Evolutionary conservation across 108 stramenopile genomes (phyloP), one percentile per base, ranked within the genome.

Genomic region (Cylindrotheca fusiformis): DNA sequence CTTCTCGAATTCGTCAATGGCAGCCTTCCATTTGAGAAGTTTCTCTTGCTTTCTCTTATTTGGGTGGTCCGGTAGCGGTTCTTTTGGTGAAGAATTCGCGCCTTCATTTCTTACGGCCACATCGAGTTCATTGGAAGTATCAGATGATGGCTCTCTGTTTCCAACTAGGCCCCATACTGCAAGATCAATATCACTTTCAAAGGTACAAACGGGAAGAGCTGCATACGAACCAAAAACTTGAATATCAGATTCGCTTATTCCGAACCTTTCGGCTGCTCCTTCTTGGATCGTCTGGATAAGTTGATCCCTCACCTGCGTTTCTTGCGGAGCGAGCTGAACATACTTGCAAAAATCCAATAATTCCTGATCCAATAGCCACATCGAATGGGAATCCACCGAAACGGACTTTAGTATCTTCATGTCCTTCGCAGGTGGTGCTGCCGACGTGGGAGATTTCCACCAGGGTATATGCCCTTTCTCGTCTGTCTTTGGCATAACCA

Each of bases 221-320:
- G 85, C 88, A 72, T 82, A 93, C 0, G 86, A 87, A 2, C 91
- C 91, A 74, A 90, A 93, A 14, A 81, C 78, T 29, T 67, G 62
- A 58, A 65, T 61, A 14, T 32, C 12, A 27, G 57, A 28, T 52
- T 56, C 36, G 5, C 27, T 14, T 28, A 63, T 49, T 4, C 55
- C 55, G 19, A 65, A 67, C 23, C 52, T 44, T 41, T 47, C 33
- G 29, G 32, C 44, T 67, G 68, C 59, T 32, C 25, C 27, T 1
- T 47, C 67, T 45, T 76, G 72, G 25, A 83, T 79, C 23, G 72
- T 66, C 20, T 67, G 47, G 21, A 91, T 49, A 24, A 86, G 53
- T 19, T 58, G 31, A 20, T 63, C 21, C 18, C 90, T 75, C 6
- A 83, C 78, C 6, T 58, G 51, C 2, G 53, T 65, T 74, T 92